phyloP scores from a whole-genome alignment of 108 stramenopile genomes.

The Cyclotella cryptica region DNA sequence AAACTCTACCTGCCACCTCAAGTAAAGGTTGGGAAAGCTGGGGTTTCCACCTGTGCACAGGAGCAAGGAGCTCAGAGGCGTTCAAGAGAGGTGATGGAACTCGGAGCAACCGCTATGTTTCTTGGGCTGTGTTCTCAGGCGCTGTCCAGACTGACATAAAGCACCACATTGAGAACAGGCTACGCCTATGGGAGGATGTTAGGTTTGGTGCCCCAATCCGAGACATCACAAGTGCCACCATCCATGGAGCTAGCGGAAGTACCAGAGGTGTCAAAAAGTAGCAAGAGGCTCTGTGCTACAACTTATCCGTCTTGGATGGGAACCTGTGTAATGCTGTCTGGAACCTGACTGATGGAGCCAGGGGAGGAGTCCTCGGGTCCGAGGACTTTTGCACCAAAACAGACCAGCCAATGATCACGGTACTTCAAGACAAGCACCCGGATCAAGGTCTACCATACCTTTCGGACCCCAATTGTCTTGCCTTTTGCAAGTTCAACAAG shows the following conservation, averaged over 20 bases:
- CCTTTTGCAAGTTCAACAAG: neutral
- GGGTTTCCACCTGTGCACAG: neutral
- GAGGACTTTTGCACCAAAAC: slow-evolving; percentile 35
- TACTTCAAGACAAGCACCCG: slow-evolving; percentile 40
- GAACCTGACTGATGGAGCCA: slow-evolving; percentile 16
- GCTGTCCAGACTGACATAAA: neutral
- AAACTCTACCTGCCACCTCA: neutral
- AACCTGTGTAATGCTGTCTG: slow-evolving; percentile 28
- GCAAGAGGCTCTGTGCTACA: slow-evolving; percentile 11
- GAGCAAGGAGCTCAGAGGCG: slow-evolving; percentile 4
- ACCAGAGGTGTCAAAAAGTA: neutral
- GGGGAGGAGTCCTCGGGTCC: slow-evolving; percentile 24
- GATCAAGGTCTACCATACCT: neutral
- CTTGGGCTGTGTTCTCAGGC: neutral
- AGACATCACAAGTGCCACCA: neutral
- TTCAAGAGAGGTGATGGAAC: slow-evolving; percentile 14
- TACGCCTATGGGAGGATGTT: slow-evolving; percentile 15
- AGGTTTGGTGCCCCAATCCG: slow-evolving; percentile 7
- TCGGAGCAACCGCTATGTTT: slow-evolving; percentile 7
- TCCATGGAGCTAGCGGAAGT: neutral
- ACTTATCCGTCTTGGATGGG: slow-evolving; percentile 33
- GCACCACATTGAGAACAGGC: neutral
- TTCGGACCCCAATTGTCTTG: neutral
- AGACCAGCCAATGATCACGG: slow-evolving; percentile 19
- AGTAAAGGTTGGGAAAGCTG: neutral